Percentiles rank a stretch among this genome's conserved stretches.
These are phyloP conservation scores for Micractinium sp. DNA, from an alignment of 139 green algal genomes.

Conservation along the genomic window DNA sequence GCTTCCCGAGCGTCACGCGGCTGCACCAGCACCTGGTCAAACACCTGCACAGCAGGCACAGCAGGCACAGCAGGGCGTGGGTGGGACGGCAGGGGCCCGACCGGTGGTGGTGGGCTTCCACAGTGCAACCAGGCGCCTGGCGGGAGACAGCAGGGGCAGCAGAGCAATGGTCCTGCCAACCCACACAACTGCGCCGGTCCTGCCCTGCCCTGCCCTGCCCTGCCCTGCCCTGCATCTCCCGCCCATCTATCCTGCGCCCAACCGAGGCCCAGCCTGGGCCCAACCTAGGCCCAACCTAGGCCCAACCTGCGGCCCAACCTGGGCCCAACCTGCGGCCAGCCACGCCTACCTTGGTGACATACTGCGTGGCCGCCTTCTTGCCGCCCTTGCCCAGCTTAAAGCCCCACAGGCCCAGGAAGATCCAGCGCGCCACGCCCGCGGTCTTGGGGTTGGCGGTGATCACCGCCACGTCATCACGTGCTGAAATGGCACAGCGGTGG, in stretches of 20 bases:
- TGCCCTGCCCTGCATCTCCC: no score
- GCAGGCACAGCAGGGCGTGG: not conserved
- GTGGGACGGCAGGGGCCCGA: not conserved
- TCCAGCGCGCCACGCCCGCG: conserved; percentile 87
- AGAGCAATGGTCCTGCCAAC: no score
- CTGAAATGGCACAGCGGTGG: not conserved
- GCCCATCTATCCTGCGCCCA: no score
- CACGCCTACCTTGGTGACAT: conserved; percentile 52
- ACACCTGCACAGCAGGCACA: not conserved
- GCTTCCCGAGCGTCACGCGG: conserved; percentile 86
- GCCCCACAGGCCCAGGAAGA: conserved; percentile 89
- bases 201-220: no score
- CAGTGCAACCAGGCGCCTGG: no score
- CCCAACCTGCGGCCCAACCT: no score
- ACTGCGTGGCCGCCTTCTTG: conserved; percentile 53
- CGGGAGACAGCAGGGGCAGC: no score
- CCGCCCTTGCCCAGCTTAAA: conserved; percentile 64
- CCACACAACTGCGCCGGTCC: not conserved
- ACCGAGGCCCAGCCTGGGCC: not conserved
- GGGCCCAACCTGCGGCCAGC: no score
- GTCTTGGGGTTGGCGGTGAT: conserved; percentile 91
- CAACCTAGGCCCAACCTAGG: no score
- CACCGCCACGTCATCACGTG: conserved; percentile 57
- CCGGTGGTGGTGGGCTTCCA: not conserved
- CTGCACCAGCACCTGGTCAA: conserved; percentile 71